Conservation (phyloP, 352 stramenopile species). For the Globisporangium apiculatum region DNA sequence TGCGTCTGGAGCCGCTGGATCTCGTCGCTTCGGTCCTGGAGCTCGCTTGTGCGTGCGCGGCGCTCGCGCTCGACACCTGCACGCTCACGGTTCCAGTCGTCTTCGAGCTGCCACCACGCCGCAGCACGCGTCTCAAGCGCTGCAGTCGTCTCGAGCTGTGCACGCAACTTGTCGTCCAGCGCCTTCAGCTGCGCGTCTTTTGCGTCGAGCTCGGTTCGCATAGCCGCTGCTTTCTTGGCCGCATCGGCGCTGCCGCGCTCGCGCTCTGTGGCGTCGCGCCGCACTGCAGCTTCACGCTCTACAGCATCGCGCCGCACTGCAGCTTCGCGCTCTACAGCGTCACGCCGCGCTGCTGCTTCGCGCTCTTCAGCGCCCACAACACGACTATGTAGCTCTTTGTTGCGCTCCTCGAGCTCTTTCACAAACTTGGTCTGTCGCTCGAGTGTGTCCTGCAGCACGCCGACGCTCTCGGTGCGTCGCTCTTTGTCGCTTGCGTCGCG, state of each 20-base stretch:
- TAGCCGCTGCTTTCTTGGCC: too few species aligned
- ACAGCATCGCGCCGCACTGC: constrained; percentile 1
- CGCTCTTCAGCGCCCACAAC: neutral
- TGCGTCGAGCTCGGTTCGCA: neutral
- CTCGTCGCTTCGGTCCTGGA: constrained; percentile 5
- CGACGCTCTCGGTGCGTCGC: constrained; percentile 4
- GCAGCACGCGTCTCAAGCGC: constrained; percentile 1
- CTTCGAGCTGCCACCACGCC: constrained; percentile 1
- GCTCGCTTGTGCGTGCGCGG: neutral
- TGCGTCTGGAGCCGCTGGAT: constrained; percentile 21
- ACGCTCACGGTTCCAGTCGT: constrained; percentile 7
- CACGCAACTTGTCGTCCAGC: constrained; percentile 7
- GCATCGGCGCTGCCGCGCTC: neutral
- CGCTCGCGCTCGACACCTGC: constrained; percentile 3
- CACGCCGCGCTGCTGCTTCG: neutral
- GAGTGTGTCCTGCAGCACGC: constrained; percentile 13
- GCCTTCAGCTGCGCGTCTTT: constrained; percentile 2
- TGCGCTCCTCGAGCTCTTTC: constrained; percentile 13
- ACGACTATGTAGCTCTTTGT: constrained; percentile 4
- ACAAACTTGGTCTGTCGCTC: constrained; percentile 8
- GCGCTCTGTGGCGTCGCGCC: neutral
- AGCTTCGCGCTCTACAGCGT: neutral
- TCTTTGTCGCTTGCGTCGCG: constrained; percentile 6
- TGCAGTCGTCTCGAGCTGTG: constrained; percentile 1
- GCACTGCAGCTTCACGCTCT: neutral